A percentile compares a stretch with the other conserved stretches of the same genome.
phyloP scores from a whole-genome alignment of 192 early-diverging fungal species.

The Umbelopsis sp. region DNA sequence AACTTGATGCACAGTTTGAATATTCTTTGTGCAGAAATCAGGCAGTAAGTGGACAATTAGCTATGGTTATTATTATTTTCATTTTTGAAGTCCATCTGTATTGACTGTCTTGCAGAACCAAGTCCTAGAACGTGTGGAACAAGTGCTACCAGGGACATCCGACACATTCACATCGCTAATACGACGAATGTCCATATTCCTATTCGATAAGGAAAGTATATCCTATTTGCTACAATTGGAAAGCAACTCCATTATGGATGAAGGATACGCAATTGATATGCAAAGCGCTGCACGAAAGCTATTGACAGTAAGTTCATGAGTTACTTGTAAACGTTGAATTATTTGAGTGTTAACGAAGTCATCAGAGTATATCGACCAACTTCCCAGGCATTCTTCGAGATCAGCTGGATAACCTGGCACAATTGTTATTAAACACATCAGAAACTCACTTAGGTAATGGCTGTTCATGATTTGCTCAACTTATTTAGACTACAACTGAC shows the following conservation, averaged over 20 bases:
- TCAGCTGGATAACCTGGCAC: conserved; percentile 52
- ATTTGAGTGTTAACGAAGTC: neutral
- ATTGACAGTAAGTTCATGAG: conserved; percentile 42
- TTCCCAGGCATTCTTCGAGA: conserved; percentile 63
- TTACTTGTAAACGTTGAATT: neutral
- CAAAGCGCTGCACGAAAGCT: conserved; percentile 51
- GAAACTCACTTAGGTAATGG: conserved; percentile 45
- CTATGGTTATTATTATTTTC: neutral
- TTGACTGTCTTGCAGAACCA: conserved; percentile 58
- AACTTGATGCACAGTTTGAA: neutral
- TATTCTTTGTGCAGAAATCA: neutral
- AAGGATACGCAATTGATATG: conserved; percentile 23
- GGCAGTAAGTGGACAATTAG: neutral
- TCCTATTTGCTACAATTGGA: conserved; percentile 57
- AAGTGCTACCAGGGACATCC: conserved; percentile 53
- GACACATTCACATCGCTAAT: conserved; percentile 79
- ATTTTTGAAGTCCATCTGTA: neutral
- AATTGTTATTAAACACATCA: conserved; percentile 41
- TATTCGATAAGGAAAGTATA: conserved; percentile 72
- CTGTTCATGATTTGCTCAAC: neutral
- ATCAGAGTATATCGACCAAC: conserved; percentile 45
- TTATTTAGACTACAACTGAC: neutral
- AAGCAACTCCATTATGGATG: conserved; percentile 21
- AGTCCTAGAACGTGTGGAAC: conserved; percentile 64
- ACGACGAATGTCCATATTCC: conserved; percentile 71